Conservation (phyloP, 2,329 filamentous ascomycete genomes). For the Alternaria burnsii region DNA sequence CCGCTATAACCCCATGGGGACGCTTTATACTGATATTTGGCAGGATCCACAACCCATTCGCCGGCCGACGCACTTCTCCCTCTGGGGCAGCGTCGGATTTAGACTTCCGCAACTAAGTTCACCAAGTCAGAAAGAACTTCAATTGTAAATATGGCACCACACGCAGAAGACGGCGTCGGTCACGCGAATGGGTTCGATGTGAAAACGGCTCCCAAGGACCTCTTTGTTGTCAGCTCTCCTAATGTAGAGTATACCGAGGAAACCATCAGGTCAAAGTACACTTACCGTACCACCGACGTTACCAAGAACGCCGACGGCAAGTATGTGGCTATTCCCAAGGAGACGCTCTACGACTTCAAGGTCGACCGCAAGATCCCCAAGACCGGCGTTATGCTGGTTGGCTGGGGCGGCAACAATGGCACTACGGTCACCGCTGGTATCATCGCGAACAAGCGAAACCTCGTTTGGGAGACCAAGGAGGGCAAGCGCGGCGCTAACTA, state of each 20-base stretch:
- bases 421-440: slow-evolving; percentile 97
- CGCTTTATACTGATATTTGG: slow-evolving; percentile 28
- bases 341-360: slow-evolving; percentile 97
- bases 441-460: slow-evolving; percentile 87
- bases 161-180: slow-evolving; percentile 75
- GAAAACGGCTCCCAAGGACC: slow-evolving; percentile 60
- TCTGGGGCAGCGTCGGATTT: slow-evolving; percentile 79
- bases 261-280: slow-evolving; percentile 92
- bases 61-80: slow-evolving; percentile 91
- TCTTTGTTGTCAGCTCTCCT: slow-evolving; percentile 89
- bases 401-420: slow-evolving; percentile 98
- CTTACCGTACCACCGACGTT: slow-evolving; percentile 92
- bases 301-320: slow-evolving; percentile 75
- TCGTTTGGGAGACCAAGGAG: slow-evolving; percentile 94
- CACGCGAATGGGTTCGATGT: slow-evolving; percentile 62
- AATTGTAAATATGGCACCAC: slow-evolving; percentile 81
- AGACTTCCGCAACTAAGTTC: slow-evolving; percentile 52
- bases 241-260: slow-evolving; percentile 90
- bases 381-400: slow-evolving; percentile 96
- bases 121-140: slow-evolving; percentile 33
- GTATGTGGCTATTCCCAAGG: slow-evolving; percentile 83
- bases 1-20: slow-evolving; percentile 19
- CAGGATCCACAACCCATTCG: slow-evolving; percentile 94
- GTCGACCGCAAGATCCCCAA: slow-evolving; percentile 92
- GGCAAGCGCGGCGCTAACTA: slow-evolving; percentile 88